Evolutionary conservation across 2,329 filamentous ascomycete genomes (phyloP), one percentile per base, ranked within the genome.

Genomic region (Alternaria hordeiaustralica): DNA sequence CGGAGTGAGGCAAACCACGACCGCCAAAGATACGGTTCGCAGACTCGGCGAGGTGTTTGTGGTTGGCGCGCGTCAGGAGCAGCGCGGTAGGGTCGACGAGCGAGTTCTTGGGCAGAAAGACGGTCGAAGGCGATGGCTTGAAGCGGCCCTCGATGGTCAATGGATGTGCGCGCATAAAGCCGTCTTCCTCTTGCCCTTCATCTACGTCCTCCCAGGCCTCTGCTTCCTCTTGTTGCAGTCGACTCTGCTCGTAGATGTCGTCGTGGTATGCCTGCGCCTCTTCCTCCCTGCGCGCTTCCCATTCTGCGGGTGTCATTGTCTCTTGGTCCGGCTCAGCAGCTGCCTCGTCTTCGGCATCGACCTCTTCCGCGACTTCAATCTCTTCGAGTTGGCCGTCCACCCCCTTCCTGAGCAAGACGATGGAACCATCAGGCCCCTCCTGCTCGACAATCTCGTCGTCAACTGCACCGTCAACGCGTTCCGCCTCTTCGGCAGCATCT

Each of bases 21-120:
- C 95, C 95, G 46, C 94, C 95, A 76, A 97, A 95, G 1, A 88
- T 85, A 46, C 85, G 87, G 69, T 92, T 88, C 0, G 94, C 92
- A 2, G 91, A 86, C 60, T 90, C 86, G 33, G 86, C 85, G 30
- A 98, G 84, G 75, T 99, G 96, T 60, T 89, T 91, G 65, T 78
- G 74, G 46, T 89, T 87, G 61, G 93, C 87, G 10, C 79, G 78
- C 2, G 58, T 89, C 87, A 98, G 84, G 3, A 97, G 84, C 5
- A 87, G 80, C 2, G 87, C 85, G 18, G 97, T 89, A 0, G 94
- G 94, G 4, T 86, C 82, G 9, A 92, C 85, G 44, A 97, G 86
- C 3, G 87, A 84, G n/a, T 85, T 82, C 67, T 88, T 87, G 0
- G 95, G 94, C 4, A 97, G 82, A n/a, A 87, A 85, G 13, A 97